Base-by-base conservation (phyloP, 2,329 filamentous ascomycete species). In the Paramyrothecium roridum region DNA sequence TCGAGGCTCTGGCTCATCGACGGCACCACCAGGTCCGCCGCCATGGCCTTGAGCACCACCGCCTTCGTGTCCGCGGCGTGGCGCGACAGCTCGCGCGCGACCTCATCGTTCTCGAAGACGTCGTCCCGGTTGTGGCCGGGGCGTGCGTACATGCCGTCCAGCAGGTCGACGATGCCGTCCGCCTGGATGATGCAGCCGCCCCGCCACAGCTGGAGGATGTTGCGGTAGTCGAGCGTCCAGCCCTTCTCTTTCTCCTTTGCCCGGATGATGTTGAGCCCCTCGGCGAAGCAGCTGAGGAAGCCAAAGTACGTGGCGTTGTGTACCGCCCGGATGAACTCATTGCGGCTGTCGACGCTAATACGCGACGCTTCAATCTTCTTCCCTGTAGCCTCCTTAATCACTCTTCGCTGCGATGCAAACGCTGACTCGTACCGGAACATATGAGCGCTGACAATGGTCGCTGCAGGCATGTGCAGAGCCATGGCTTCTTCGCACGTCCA, bases 151-250 rank as follows among this genome's bases (percentile, higher is more conserved):
- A 81, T 72, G 0, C 70, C 68, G 7, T 77, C 73, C 2, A 90
- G 74, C 30, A 90, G 67, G 52, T 86, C 80, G 3, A 80, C 79
- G 57, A 90, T 86, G 60, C 83, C 77, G 59, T 89, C 86, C 1
- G 83, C 80, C 63, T 86, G 82, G 64, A 90, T 90, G 67, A 90
- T 90, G 68, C 87, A 90, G 8, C 88, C 87, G 0, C 78, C 83
- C 2, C 85, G 80, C 87, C 87, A 90, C 59, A 90, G 85, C 63
- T 82, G 76, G 49, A 84, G 71, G 3, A 84, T 74, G 26, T 76
- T 72, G 16, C 66, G 65, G 61, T 80, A 80, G 59, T 82, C 69
- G 55, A 86, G 76, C 45, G 75, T 73, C 86, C 87, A 90, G 33
- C 77, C 75, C 63, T 88, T 78, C 33, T 81, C 73, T 46, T 76